These are phyloP conservation scores for Potentilla sterilis DNA, from an alignment of 306 rosid genomes.

Conservation along the genomic window DNA sequence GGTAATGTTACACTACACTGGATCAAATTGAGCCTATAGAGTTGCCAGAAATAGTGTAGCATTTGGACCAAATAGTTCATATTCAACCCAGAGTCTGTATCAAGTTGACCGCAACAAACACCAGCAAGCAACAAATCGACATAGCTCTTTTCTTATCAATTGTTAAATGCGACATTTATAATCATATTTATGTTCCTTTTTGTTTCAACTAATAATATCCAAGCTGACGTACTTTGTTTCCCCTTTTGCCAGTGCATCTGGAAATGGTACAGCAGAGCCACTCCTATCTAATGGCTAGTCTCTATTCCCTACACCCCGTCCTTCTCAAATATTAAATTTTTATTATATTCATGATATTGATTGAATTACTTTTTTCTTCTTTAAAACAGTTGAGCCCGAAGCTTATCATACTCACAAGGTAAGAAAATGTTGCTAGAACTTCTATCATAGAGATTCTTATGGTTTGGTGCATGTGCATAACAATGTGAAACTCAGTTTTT, in stretches of 20 bases:
- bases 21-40: background rate
- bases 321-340: constrained; percentile 31
- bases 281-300: constrained; percentile 78
- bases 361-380: constrained; percentile 20
- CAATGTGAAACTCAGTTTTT: background rate
- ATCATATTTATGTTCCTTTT: background rate
- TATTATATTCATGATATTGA: constrained; percentile 20
- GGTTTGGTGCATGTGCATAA: background rate
- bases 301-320: constrained; percentile 14
- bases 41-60: background rate
- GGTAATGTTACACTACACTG: background rate
- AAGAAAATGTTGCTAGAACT: constrained; percentile 22
- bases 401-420: constrained; percentile 83
- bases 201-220: background rate
- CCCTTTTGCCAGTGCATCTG: constrained; percentile 61
- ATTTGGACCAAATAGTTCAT: background rate
- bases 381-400: constrained; percentile 62
- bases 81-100: background rate
- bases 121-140: background rate
- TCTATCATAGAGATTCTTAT: background rate
- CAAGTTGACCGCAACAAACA: background rate
- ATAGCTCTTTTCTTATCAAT: background rate
- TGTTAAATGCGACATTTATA: background rate
- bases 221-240: constrained; percentile 23
- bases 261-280: constrained; percentile 43